Conservation (phyloP, 768 basidiomycete genomes). For the Leccinellum luteum region DNA sequence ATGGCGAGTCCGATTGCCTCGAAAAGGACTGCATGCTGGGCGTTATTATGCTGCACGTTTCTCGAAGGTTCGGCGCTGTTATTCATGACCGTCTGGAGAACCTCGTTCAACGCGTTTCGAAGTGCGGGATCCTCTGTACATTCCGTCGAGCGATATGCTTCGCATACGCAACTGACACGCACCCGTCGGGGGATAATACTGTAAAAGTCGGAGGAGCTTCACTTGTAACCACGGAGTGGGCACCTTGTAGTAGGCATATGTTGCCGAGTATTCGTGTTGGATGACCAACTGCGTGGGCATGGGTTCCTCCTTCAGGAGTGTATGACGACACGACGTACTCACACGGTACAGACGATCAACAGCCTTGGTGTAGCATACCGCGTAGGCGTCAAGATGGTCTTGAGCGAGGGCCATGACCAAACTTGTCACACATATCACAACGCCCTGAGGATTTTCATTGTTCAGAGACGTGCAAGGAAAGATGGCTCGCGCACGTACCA, state of each 20-base stretch:
- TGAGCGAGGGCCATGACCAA: constrained; percentile 93
- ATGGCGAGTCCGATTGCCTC: constrained; percentile 97
- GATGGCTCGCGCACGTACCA: constrained; percentile 46
- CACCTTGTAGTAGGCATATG: constrained; percentile 97
- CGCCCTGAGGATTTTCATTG: constrained; percentile 56
- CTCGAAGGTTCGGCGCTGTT: constrained; percentile 87
- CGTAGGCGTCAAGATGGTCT: constrained; percentile 86
- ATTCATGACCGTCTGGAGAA: constrained; percentile 87
- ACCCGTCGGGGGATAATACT: constrained; percentile 97
- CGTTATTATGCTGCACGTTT: constrained; percentile 98
- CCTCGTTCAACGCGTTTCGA: constrained; percentile 70
- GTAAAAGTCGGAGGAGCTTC: constrained; percentile 86
- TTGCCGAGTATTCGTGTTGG: constrained; percentile 82
- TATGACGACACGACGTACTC: constrained; percentile 19
- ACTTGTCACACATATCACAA: constrained; percentile 91
- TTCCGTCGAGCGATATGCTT: constrained; percentile 4
- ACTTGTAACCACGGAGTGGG: constrained; percentile 98
- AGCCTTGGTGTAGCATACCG: constrained; percentile 92
- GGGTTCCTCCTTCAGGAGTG: constrained; percentile 1
- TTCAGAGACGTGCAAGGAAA: not conserved
- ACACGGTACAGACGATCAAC: constrained; percentile 87
- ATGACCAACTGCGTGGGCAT: constrained; percentile 67
- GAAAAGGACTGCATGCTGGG: constrained; percentile 96
- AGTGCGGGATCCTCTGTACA: constrained; percentile 80
- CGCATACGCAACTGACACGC: constrained; percentile 20